Base-by-base conservation (phyloP, 2,329 filamentous ascomycete species). In the Fusarium avenaceum region DNA sequence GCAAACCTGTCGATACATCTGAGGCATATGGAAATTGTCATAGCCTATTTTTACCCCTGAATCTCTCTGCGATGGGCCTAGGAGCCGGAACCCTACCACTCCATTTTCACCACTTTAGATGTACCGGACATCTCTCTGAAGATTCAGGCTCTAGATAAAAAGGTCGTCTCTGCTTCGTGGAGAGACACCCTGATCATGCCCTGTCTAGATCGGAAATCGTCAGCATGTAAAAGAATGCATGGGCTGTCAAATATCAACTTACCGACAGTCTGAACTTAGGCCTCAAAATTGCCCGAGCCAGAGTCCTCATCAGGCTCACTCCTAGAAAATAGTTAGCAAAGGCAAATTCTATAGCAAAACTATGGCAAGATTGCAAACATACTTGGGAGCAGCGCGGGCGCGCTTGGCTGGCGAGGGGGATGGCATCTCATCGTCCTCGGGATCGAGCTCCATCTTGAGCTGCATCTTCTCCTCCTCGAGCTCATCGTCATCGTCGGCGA, bases 381-480 rank as follows among this genome's bases (percentile, higher is more conserved):
- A 74, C 72, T 72, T 72, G 40, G 61, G 60, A 15, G 40, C 55
- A 55, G 72, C 74, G 33, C 45, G 47, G 20, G 33, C 22, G n/a
- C 69, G 73, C 71, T 80, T 80, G 22, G 53, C 30, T 10, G 59
- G 57, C 9, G 57, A 47, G 33, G 64, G 57, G 17, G 42, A 68
- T 28, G 46, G 3, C 10, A 64, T 20, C 4, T 30, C 42, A 13
- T 49, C 44, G 11, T 70, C 65, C 1, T 52, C 47, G 8, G 63
- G 65, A 4, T 65, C 52, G 7, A 48, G 13, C 62, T 78, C 76
- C 35, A 70, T 52, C 63, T 76, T 77, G 32, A 76, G 64, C 42
- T 74, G 72, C 33, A 72, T 19, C 40, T 69, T 69, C 17, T 72
- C 68, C 7, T 73, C 65, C 15, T 70, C 71, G 8, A 67, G 61